These are phyloP conservation scores for Aspergillus sp. DNA, from an alignment of 2,329 filamentous ascomycete species.

Conservation along the genomic window DNA sequence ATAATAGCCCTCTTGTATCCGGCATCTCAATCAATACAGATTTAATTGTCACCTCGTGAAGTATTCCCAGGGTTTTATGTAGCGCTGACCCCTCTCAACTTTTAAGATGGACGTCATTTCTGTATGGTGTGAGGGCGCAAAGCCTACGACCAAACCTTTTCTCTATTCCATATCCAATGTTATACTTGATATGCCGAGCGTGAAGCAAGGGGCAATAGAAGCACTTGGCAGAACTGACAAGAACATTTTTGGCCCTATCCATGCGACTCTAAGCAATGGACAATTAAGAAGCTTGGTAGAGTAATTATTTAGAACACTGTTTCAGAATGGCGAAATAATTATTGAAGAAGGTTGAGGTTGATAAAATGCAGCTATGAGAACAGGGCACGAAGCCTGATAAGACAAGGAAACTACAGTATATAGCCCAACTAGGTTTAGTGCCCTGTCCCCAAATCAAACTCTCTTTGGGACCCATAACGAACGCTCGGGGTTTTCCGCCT, in stretches of 20 bases:
- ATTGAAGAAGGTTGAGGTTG: background rate
- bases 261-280: too few species aligned
- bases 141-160: too few species aligned
- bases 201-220: too few species aligned
- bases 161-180: too few species aligned
- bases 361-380: background rate
- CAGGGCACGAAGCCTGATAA: background rate
- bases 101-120: background rate
- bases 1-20: conserved; percentile 44
- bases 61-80: background rate
- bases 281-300: too few species aligned
- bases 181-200: too few species aligned
- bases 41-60: conserved; percentile 27
- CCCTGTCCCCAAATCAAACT: background rate
- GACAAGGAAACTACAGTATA: background rate
- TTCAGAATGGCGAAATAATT: background rate
- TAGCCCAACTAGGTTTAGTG: background rate
- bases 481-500: background rate
- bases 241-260: too few species aligned
- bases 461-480: background rate
- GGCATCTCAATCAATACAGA: conserved; percentile 42
- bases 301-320: too few species aligned
- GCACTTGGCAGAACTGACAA: too few species aligned
- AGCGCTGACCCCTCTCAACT: background rate
- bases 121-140: too few species aligned